phyloP scores from a whole-genome alignment of 129 eudicot species.

The Arctium minus region DNA sequence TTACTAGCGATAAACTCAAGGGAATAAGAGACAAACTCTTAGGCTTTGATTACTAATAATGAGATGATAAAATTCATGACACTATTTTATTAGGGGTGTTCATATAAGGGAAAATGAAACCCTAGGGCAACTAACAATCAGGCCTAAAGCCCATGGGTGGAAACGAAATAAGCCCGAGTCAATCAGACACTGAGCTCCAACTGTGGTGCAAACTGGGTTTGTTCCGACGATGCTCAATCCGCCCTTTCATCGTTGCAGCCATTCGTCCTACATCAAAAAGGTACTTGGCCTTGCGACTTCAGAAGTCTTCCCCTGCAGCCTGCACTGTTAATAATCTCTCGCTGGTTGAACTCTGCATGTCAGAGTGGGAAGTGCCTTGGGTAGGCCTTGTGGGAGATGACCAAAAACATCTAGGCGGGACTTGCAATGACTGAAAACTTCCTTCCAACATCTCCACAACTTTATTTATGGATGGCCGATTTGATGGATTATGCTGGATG shows the following conservation, averaged over 20 bases:
- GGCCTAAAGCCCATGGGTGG: background rate
- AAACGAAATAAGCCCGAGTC: background rate
- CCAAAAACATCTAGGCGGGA: slow-evolving; percentile 41
- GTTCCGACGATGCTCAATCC: background rate
- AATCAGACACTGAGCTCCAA: background rate
- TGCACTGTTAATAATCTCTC: background rate
- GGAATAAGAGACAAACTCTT: background rate
- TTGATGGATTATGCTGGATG: slow-evolving; percentile 43
- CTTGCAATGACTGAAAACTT: slow-evolving; percentile 27
- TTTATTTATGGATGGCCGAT: slow-evolving; percentile 44
- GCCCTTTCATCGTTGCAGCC: background rate
- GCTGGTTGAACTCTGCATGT: background rate
- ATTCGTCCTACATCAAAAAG: background rate
- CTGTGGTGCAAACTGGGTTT: background rate
- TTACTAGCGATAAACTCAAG: background rate
- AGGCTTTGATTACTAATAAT: too few species aligned
- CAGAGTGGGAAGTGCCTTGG: slow-evolving; percentile 14
- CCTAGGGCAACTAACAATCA: background rate
- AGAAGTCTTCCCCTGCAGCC: background rate
- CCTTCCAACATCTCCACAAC: slow-evolving; percentile 66
- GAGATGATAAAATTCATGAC: background rate
- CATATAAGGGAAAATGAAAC: background rate
- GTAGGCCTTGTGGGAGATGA: slow-evolving; percentile 8
- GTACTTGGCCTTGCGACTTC: background rate
- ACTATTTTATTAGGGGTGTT: too few species aligned